Base-by-base conservation (phyloP, 768 basidiomycete species). In the Suillus plorans region DNA sequence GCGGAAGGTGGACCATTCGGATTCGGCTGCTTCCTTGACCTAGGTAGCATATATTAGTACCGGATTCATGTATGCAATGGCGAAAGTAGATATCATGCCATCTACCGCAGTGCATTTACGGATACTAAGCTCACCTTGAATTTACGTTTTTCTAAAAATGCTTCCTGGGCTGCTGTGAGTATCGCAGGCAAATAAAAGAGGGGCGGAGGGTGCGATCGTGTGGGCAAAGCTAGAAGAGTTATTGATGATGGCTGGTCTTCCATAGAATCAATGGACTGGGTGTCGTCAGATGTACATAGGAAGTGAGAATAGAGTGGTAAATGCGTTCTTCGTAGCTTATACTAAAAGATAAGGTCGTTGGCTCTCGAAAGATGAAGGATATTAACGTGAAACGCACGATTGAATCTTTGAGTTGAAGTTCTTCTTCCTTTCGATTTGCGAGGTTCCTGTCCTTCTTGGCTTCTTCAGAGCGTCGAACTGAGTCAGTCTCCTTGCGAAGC, bases 401-500 rank as follows among this genome's bases (percentile, higher is more conserved):
- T 9, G 89, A 92, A 70, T 93, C 91, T 76, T 88, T 90, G 59
- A 93, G 81, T 70, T 90, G 89, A 55, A 92, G 73, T 8, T 94
- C 92, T 74, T 93, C 91, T 78, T 94, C 92, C 75, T 86, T 92
- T 67, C 91, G 81, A 76, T 87, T 91, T 55, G 92, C 90, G 45
- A 73, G 67, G 58, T 85, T 86, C 77, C 91, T 91, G 78, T 92
- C 90, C 76, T 91, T 91, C 79, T 92, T 92, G 66, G 88, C 89
- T 78, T 94, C 91, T 82, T 92, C 92, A 69, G 89, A 88, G 76
- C 89, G 84, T 75, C 91, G 86, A 79, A 94, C 91, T 81, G 88
- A 83, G 77, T 91, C 91, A 82, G 89, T 91, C 76, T 94, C 92
- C 83, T 88, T 90, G 74, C 86, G 84, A 68, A 94, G 84, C 80